These are phyloP conservation scores for Hypomontagnella submonticulosa DNA, from an alignment of 495 filamentous ascomycete species.

Conservation along the genomic window DNA sequence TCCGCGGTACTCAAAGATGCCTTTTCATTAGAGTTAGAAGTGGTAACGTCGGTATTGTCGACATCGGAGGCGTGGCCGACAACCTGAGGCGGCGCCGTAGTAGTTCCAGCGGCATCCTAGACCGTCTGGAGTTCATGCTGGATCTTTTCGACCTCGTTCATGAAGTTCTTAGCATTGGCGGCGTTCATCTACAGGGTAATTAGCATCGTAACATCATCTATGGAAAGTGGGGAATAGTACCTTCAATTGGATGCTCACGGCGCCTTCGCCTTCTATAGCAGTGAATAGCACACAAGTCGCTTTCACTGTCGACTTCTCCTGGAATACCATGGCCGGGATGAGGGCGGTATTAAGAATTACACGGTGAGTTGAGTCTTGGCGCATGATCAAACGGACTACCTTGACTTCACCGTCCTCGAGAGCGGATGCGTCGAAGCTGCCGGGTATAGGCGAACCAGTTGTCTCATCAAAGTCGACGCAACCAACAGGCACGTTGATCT, in stretches of 20 bases:
- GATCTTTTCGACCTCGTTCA: conserved; percentile 52
- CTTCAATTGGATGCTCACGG: conserved; percentile 73
- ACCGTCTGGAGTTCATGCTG: conserved; percentile 52
- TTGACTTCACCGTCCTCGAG: conserved; percentile 58
- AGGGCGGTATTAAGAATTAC: conserved; percentile 87
- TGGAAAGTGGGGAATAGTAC: conserved; percentile 58
- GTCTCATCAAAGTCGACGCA: conserved; percentile 61
- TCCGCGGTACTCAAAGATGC: neutral
- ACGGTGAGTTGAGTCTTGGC: conserved; percentile 84
- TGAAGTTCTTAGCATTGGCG: conserved; percentile 57
- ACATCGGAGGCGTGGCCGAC: neutral
- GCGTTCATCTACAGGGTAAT: conserved; percentile 53
- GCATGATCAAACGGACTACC: conserved; percentile 80
- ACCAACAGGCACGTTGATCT: conserved; percentile 76
- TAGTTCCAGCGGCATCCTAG: conserved; percentile 33
- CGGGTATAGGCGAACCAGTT: conserved; percentile 52
- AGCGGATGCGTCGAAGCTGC: conserved; percentile 61
- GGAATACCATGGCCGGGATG: conserved; percentile 76
- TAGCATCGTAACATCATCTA: conserved; percentile 7
- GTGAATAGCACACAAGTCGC: conserved; percentile 65
- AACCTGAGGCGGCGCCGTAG: neutral
- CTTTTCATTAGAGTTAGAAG: neutral
- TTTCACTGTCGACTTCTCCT: conserved; percentile 72
- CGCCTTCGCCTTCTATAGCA: conserved; percentile 67
- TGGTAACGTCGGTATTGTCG: no score